Percentiles rank a stretch among this genome's conserved stretches.
Evolutionary conservation across 805 yeast species (phyloP).

Genomic region (Pichia insulana): DNA sequence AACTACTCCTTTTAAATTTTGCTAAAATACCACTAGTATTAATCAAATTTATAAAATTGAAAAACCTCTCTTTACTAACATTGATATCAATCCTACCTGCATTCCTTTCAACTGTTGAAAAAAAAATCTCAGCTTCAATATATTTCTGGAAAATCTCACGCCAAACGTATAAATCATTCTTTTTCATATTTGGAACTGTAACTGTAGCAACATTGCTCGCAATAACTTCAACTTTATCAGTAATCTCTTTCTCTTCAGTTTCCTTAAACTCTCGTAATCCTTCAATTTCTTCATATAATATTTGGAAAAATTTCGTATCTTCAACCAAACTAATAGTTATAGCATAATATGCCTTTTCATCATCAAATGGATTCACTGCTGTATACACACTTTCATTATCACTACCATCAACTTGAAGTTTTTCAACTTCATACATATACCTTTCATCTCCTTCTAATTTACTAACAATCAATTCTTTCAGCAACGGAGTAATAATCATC

Average conservation of each 20-base stretch:
- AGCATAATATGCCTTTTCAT: slow-evolving; percentile 13
- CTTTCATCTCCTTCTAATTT: slow-evolving; percentile 12
- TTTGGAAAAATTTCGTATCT: slow-evolving; percentile 52
- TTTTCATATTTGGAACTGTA: slow-evolving; percentile 34
- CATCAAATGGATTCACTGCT: slow-evolving; percentile 21
- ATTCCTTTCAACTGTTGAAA: slow-evolving; percentile 33
- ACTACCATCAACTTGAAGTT: neutral
- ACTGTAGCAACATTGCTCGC: slow-evolving; percentile 32
- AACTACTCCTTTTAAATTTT: slow-evolving; percentile 39
- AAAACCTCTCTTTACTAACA: slow-evolving; percentile 37
- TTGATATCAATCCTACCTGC: slow-evolving; percentile 36
- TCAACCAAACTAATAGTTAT: slow-evolving; percentile 36
- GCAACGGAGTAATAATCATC: slow-evolving; percentile 19
- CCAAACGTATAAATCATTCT: slow-evolving; percentile 59
- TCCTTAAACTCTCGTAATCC: slow-evolving; percentile 37
- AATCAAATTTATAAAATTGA: slow-evolving; percentile 33
- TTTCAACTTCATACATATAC: slow-evolving; percentile 2
- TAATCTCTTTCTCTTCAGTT: slow-evolving; percentile 36
- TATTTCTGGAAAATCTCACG: slow-evolving; percentile 57
- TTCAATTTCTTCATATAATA: slow-evolving; percentile 45
- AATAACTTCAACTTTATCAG: slow-evolving; percentile 34
- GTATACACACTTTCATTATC: slow-evolving; percentile 11
- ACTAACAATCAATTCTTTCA: slow-evolving; percentile 13
- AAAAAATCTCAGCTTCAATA: slow-evolving; percentile 58
- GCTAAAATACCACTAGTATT: slow-evolving; percentile 30